Conservation (phyloP, 768 basidiomycete species). For the Pluteus cervinus region DNA sequence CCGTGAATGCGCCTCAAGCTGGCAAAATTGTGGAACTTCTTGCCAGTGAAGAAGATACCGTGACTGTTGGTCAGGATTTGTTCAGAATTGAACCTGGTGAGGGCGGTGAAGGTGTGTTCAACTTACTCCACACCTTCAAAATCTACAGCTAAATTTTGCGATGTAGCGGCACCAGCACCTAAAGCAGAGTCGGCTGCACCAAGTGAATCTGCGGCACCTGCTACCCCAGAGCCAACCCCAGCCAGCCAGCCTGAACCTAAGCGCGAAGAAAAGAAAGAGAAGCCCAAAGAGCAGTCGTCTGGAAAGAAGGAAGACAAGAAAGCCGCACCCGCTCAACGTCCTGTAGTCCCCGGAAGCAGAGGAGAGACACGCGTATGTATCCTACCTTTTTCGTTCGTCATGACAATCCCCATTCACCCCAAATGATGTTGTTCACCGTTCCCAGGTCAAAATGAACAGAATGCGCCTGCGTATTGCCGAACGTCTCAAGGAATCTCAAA, state of each 20-base stretch:
- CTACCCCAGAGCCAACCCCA: slow-evolving; percentile 37
- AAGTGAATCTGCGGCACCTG: slow-evolving; percentile 38
- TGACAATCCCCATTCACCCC: not conserved
- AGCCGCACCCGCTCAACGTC: slow-evolving; percentile 24
- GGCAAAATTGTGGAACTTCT: slow-evolving; percentile 86
- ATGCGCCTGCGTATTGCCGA: slow-evolving; percentile 98
- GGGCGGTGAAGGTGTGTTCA: slow-evolving; percentile 39
- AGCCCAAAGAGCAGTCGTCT: slow-evolving; percentile 18
- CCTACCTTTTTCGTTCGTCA: not conserved
- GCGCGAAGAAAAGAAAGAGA: slow-evolving; percentile 13
- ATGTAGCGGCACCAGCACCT: slow-evolving; percentile 25
- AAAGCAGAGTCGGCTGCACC: slow-evolving; percentile 20
- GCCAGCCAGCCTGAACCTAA: too few species aligned
- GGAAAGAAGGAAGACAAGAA: slow-evolving; percentile 12
- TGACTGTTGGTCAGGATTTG: slow-evolving; percentile 90
- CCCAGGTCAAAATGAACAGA: slow-evolving; percentile 94
- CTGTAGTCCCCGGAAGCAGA: slow-evolving; percentile 46
- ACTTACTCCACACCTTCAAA: not conserved
- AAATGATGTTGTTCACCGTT: slow-evolving; percentile 1
- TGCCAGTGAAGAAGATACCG: slow-evolving; percentile 90
- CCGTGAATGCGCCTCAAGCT: slow-evolving; percentile 87
- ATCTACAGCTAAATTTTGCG: slow-evolving; percentile 7
- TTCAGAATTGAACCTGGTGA: slow-evolving; percentile 87
- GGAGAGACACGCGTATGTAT: slow-evolving; percentile 76
- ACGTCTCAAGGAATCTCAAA: slow-evolving; percentile 97